Evolutionary conservation across 306 rosid genomes (phyloP).

Genomic region (Purshia tridentata): DNA sequence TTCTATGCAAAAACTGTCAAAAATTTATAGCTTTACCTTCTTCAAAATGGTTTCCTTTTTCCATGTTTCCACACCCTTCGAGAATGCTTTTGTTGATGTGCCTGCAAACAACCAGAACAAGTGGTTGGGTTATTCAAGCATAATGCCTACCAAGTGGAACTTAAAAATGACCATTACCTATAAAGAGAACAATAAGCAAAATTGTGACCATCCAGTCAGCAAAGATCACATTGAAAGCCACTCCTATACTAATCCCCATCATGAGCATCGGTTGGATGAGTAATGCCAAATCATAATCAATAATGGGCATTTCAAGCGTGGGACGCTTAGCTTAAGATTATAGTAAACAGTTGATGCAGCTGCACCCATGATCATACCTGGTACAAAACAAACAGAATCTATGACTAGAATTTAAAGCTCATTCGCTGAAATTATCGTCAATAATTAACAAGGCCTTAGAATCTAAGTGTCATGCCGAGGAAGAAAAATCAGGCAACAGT

Average conservation of each 20-base stretch:
- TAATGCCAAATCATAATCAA: slow-evolving; percentile 86
- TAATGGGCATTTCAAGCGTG: slow-evolving; percentile 61
- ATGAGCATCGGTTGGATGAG: slow-evolving; percentile 95
- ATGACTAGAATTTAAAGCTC: background rate
- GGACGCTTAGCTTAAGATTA: slow-evolving; percentile 84
- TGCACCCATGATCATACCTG: slow-evolving; percentile 98
- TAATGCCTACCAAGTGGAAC: background rate
- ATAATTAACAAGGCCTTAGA: background rate
- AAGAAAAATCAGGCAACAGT: background rate
- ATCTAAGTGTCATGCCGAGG: background rate
- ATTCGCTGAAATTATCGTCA: background rate
- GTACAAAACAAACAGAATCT: slow-evolving; percentile 12
- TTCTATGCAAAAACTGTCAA: background rate
- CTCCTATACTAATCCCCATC: slow-evolving; percentile 95
- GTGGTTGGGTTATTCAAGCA: background rate
- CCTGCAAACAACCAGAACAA: slow-evolving; percentile 42
- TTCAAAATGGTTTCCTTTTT: slow-evolving; percentile 84
- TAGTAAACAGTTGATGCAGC: slow-evolving; percentile 76
- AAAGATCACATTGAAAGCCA: slow-evolving; percentile 73
- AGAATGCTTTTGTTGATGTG: slow-evolving; percentile 82
- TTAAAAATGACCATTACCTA: slow-evolving; percentile 45
- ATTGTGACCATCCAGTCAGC: slow-evolving; percentile 96
- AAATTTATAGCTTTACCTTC: slow-evolving; percentile 40
- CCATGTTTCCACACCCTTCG: slow-evolving; percentile 86
- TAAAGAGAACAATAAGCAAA: slow-evolving; percentile 71